Conservation (phyloP, 108 stramenopile genomes). For the Cyclotella kingstonii region DNA sequence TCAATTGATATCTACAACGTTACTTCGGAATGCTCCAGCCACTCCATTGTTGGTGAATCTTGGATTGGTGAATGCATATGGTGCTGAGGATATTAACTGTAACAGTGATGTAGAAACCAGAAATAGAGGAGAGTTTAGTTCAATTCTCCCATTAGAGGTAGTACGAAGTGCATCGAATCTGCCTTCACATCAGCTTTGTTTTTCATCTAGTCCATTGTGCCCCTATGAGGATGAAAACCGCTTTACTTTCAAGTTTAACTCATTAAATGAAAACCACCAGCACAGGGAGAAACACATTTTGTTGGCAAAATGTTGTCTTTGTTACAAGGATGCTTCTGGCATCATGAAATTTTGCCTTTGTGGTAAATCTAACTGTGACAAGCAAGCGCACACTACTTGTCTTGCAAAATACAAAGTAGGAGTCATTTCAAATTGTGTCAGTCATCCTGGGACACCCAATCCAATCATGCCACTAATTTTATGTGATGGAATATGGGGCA, state of each 20-base stretch:
- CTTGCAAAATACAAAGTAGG: slow-evolving; percentile 23
- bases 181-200: slow-evolving; percentile 21
- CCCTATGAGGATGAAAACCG: slow-evolving; percentile 18
- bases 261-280: neutral
- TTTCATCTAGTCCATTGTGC: neutral
- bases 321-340: slow-evolving; percentile 38
- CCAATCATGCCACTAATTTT: slow-evolving; percentile 22
- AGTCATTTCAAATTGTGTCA: slow-evolving; percentile 31
- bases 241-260: neutral
- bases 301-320: slow-evolving; percentile 42
- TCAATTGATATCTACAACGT: too few species aligned
- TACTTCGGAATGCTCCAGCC: neutral
- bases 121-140: slow-evolving; percentile 6
- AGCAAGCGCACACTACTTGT: slow-evolving; percentile 54
- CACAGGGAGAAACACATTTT: neutral
- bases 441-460: slow-evolving; percentile 29
- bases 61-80: slow-evolving; percentile 18
- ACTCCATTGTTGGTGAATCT: neutral
- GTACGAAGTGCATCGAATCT: slow-evolving; percentile 6
- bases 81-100: slow-evolving; percentile 29
- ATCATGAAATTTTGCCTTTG: slow-evolving; percentile 57
- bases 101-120: slow-evolving; percentile 4
- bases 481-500: slow-evolving; percentile 20
- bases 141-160: slow-evolving; percentile 12
- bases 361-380: slow-evolving; percentile 41